Base-by-base conservation (phyloP, 441 rosid species). In the Syzygium malaccense region DNA sequence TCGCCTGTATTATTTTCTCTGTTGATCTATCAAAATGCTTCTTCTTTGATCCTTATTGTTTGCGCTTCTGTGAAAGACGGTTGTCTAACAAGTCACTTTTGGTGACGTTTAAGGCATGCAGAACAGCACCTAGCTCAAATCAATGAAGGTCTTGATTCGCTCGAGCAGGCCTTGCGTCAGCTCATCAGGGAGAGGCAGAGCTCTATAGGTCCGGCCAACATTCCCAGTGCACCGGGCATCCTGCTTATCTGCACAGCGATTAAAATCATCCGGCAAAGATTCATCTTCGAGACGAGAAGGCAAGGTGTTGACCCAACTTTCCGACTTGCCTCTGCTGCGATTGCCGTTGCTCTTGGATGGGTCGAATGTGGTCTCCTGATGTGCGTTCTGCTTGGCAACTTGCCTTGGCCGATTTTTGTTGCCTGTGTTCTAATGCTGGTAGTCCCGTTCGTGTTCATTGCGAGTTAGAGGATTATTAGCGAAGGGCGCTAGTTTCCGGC, bases 241-340 rank as follows among this genome's bases (percentile, higher is more conserved):
- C 14, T 12, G 6, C 3, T 58, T 58, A 58, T 58, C 0, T 11
- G 15, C 0, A 30, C 7, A 0, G 30, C 0, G 1, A 58, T 58
- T 26, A 12, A 58, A 26, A 26, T 26, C 13, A 58, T 58, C 3
- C 2, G 8, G 0, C 30, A 5, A 58, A 12, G 28, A 14, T 11
- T 58, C 15, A 26, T 58, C 2, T 4, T 58, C 30, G 2, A 0
- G 64, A 58, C 5, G 64, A 12, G 64, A 26, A 14, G 30, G 30
- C 64, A 58, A 58, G 15, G 4, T 26, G 2, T 58, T 12, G 30
- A 12, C 17, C 30, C 0, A 4, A 26, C 17, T 3, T 3, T 58
- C 5, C 17, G 0, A 58, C 12, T 58, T 58, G 30, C 5, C 1
- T 12, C 0, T 58, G 30, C 0, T 26, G 2, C 5, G 64, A 1